phyloP scores from a whole-genome alignment of 768 basidiomycete genomes.

The Boletus fagicola region DNA sequence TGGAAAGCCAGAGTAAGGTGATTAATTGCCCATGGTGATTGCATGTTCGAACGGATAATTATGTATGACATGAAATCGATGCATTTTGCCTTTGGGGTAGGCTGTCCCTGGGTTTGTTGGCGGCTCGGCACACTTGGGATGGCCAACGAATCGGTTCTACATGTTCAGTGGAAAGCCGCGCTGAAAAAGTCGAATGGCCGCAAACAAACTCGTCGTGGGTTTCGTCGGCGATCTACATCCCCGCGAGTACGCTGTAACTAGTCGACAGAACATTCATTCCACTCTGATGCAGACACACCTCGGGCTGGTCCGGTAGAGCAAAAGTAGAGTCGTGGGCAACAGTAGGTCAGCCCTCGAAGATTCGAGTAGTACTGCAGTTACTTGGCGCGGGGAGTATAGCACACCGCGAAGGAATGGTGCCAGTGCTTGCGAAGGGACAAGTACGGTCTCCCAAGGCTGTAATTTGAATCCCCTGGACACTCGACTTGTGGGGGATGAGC shows the following conservation, averaged over 20 bases:
- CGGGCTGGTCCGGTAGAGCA: not conserved
- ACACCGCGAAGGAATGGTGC: not conserved
- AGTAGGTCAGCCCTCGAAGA: not conserved
- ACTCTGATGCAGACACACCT: not conserved
- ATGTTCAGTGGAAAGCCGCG: not conserved
- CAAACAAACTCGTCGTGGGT: not conserved
- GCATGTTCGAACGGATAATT: not conserved
- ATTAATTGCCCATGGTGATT: not conserved
- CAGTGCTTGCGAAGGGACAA: not conserved
- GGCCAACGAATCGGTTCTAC: not conserved
- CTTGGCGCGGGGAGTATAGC: not conserved
- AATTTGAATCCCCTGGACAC: not conserved
- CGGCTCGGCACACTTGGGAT: not conserved
- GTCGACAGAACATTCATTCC: not conserved
- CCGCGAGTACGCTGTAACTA: not conserved
- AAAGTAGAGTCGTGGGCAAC: not conserved
- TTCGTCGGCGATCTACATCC: not conserved
- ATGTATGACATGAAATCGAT: not conserved
- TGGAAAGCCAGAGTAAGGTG: not conserved
- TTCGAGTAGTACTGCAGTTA: not conserved
- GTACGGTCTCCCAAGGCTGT: not conserved
- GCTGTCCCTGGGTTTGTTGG: not conserved
- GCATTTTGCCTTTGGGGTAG: not conserved
- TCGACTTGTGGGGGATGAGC: not conserved
- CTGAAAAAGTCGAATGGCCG: not conserved